Percentiles rank a stretch among this genome's conserved stretches.
These are phyloP conservation scores for Haematococcus sp. DNA, from an alignment of 139 green algal genomes.

Conservation along the genomic window DNA sequence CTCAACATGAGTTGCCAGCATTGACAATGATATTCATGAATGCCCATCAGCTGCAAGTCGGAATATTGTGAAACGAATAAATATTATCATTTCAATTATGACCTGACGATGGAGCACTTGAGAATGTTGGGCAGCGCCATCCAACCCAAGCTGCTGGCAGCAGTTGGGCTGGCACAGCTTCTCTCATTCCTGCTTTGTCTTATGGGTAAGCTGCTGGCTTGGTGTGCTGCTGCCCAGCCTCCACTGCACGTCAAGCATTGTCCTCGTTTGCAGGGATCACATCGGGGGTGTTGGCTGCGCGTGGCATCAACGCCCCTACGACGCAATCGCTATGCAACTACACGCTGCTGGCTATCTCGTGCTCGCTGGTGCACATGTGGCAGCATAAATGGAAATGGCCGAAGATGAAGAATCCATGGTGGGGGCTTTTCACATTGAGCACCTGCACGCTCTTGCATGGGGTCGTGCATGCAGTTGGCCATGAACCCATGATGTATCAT, in stretches of 20 bases:
- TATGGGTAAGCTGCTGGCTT: slow-evolving; percentile 29
- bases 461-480: too few relatives aligned
- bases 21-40: too few relatives aligned
- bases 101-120: not conserved
- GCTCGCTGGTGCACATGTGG: slow-evolving; percentile 2
- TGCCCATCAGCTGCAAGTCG: too few relatives aligned
- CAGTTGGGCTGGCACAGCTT: slow-evolving; percentile 46
- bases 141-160: slow-evolving; percentile 3
- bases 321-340: slow-evolving; percentile 71
- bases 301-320: slow-evolving; percentile 55
- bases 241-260: not conserved
- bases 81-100: not conserved
- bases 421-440: too few relatives aligned
- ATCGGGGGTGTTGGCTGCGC: slow-evolving; percentile 36
- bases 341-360: slow-evolving; percentile 38
- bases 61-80: too few relatives aligned
- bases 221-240: not conserved
- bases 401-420: not conserved
- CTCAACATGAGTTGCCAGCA: too few relatives aligned
- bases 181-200: slow-evolving; percentile 52
- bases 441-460: too few relatives aligned
- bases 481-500: too few relatives aligned
- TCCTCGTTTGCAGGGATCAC: slow-evolving; percentile 30
- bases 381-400: not conserved
- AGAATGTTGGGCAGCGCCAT: not conserved